A percentile compares a stretch with the other conserved stretches of the same genome.
These are phyloP conservation scores for Prunus fruticosa DNA, from an alignment of 306 rosid genomes.

Conservation along the genomic window DNA sequence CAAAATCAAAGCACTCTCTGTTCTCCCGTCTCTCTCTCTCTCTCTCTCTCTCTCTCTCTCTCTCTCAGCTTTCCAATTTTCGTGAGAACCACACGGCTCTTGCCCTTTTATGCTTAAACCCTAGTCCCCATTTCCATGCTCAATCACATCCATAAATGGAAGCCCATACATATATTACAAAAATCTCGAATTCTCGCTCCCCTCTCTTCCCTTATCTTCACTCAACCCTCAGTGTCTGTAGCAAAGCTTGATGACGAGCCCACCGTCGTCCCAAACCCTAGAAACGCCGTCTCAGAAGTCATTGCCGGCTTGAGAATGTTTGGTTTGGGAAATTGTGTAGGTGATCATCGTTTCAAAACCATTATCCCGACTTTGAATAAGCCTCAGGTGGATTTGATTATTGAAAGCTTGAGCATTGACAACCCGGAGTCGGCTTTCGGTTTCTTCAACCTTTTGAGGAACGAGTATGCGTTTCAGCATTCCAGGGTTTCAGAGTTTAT, in stretches of 20 bases:
- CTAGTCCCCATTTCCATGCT: slow-evolving; percentile 41
- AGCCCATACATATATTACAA: not conserved
- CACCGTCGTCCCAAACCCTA: slow-evolving; percentile 12
- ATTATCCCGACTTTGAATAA: slow-evolving; percentile 27
- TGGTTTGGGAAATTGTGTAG: slow-evolving; percentile 29
- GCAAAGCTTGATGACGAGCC: slow-evolving; percentile 25
- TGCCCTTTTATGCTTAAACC: not conserved
- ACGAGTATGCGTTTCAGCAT: slow-evolving; percentile 37
- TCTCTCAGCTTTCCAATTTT: not conserved
- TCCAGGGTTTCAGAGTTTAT: slow-evolving; percentile 24
- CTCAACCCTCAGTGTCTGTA: slow-evolving; percentile 28
- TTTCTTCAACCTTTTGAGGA: slow-evolving; percentile 38
- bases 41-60: not conserved
- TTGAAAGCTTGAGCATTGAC: slow-evolving; percentile 32
- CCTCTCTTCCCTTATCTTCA: slow-evolving; percentile 23
- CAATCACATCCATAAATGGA: slow-evolving; percentile 29
- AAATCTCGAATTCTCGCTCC: slow-evolving; percentile 24
- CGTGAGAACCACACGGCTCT: slow-evolving; percentile 9
- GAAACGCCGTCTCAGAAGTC: slow-evolving; percentile 30
- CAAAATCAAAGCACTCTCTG: not conserved
- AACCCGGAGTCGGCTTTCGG: slow-evolving; percentile 37
- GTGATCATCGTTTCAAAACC: slow-evolving; percentile 23
- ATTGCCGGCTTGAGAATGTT: slow-evolving; percentile 33
- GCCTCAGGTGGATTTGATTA: slow-evolving; percentile 32
- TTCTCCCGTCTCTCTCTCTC: not conserved